Base-by-base conservation (phyloP, 805 yeast species). In the Lachancea dasiensis region DNA sequence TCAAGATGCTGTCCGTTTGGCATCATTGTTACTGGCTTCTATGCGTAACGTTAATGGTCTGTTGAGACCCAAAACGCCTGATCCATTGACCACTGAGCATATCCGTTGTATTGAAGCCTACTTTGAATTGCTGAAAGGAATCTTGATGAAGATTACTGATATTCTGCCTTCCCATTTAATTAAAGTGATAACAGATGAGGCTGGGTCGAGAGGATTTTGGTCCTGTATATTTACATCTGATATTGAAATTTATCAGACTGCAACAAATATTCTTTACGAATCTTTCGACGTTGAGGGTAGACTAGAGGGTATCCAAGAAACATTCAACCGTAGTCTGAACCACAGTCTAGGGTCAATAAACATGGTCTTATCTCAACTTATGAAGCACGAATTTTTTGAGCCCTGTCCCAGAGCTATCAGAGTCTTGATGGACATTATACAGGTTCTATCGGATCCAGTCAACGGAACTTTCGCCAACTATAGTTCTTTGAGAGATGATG, bases 201-300 rank as follows among this genome's bases (percentile, higher is more conserved):
- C 60, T 2, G 70, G 77, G 4, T 64, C 81, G 33, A 54, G 57
- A n/a, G 82, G 89, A 0, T 69, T 83, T 39, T 82, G 94, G 85
- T 70, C 86, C 1, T 77, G 85, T 52, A 63, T 85, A 2, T 75
- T 86, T 38, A 76, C 89, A 0, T 76, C 87, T 0, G 67, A 72
- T 34, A 65, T 65, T 16, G 63, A 61, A 13, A 59, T 81, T 3
- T 81, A 79, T 42, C 86, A 85, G 52, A 70, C 80, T 1, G 81
- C 89, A 1, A 70, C 83, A 5, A 81, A 81, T 44, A 68, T 86
- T 15, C 56, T 87, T 3, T 81, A 82, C 50, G 90, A 84, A 47
- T 75, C 84, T 0, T 82, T 75, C 56, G 94, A 86, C 56, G 84
- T 79, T 10, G 79, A 76, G 39, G 95, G 89, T 13, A 72, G 96